These are phyloP conservation scores for Lasiodiplodia theobromae DNA, from an alignment of 2,329 filamentous ascomycete genomes.

Conservation along the genomic window DNA sequence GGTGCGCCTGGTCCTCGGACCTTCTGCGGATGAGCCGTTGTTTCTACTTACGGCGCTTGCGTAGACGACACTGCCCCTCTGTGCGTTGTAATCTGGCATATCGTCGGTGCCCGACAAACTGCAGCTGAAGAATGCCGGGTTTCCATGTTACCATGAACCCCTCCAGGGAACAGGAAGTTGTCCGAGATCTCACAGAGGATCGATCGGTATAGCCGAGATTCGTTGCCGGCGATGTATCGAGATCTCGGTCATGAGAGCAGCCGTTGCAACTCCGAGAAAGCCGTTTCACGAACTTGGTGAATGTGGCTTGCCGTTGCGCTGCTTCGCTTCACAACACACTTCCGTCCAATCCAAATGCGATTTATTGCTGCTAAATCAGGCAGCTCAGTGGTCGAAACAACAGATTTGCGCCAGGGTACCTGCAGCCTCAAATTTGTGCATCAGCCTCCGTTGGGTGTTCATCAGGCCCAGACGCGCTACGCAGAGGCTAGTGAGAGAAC, in stretches of 20 bases:
- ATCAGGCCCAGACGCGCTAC: conserved; percentile 9
- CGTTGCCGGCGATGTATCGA: neutral
- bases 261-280: neutral
- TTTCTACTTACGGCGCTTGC: conserved; percentile 11
- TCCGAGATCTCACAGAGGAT: neutral
- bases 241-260: neutral
- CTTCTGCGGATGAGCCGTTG: conserved; percentile 17
- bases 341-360: neutral
- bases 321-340: neutral
- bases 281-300: neutral
- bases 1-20: neutral
- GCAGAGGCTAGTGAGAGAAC: neutral
- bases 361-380: neutral
- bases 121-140: neutral
- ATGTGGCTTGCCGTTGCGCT: neutral
- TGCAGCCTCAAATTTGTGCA: conserved; percentile 19
- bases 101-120: neutral
- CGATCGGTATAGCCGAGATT: neutral
- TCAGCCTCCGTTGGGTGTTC: conserved; percentile 13
- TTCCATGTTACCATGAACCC: neutral
- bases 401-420: neutral
- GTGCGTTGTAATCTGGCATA: neutral
- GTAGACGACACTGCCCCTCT: neutral
- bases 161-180: neutral
- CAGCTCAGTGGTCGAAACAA: neutral